Evolutionary conservation across 768 basidiomycete species (phyloP).

Genomic region (Candolleomyces efflorescens): DNA sequence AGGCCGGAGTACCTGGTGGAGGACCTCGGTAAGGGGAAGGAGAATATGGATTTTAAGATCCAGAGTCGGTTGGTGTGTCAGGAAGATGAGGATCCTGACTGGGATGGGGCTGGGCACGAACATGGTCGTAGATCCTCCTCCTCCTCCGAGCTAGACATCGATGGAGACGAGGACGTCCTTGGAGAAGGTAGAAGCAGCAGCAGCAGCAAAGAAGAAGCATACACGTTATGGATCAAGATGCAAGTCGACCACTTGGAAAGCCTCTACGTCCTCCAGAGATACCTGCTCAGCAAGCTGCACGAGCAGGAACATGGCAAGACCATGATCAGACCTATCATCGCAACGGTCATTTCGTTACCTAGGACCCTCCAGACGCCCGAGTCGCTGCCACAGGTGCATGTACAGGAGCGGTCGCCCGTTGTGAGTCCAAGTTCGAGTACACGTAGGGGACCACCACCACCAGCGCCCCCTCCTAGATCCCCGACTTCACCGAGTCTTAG

Average conservation of each 20-base stretch:
- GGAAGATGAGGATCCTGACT: neutral
- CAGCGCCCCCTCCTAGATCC: too few species aligned
- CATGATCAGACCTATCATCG: neutral
- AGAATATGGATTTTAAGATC: neutral
- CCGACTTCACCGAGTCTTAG: too few species aligned
- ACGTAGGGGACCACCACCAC: too few species aligned
- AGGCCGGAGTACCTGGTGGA: neutral
- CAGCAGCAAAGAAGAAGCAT: neutral
- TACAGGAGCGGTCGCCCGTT: too few species aligned
- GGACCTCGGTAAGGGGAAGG: neutral
- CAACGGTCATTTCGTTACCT: neutral
- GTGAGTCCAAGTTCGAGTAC: neutral
- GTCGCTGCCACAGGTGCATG: too few species aligned
- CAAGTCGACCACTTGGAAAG: neutral
- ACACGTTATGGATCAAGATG: neutral
- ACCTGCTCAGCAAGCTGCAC: neutral
- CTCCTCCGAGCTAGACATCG: neutral
- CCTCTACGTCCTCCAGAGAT: neutral
- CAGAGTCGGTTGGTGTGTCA: neutral
- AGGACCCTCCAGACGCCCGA: too few species aligned
- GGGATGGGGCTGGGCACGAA: neutral
- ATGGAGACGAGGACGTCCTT: neutral
- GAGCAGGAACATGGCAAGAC: neutral
- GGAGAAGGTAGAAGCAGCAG: neutral
- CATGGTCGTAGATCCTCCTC: neutral